Evolutionary conservation across 306 rosid genomes (phyloP), one percentile per base, ranked within the genome.

Genomic region (Quercus berberidifolia): DNA sequence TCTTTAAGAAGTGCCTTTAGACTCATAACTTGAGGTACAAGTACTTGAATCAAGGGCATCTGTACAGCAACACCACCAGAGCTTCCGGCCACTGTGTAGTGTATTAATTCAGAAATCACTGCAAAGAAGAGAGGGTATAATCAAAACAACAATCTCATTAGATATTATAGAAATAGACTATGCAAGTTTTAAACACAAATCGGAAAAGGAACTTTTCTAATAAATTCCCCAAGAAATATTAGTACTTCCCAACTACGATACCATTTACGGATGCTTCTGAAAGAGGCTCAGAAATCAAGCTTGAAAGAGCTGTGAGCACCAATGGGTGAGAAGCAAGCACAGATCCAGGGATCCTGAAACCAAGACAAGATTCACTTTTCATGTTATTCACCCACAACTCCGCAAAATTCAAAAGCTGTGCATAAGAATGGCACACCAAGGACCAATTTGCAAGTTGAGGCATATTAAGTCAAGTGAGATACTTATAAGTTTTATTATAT

Each of bases 221-320:
- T 21, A 55, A 25, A 33, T 80, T 74, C 72, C 54, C 23, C 52
- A 0, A 0, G 51, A 62, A 82, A 17, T 19, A 71, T 70, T 71
- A 56, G 74, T 57, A 41, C 38, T 28, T 75, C 12, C 41, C 71
- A 65, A 33, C 13, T 31, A 60, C 38, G 73, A 64, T 91, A 96
- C 99, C 99, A 78, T 96, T 96, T 78, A 91, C 99, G n/a, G 98
- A 83, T 49, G 98, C 99, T 93, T 96, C 99, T 25, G 97, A 96
- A 73, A 96, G 89, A 74, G 90, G 77, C 69, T 93, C 99, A 30
- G 97, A 88, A 88, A 87, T 90, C 90, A 96, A 91, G 88, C 93
- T 96, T 71, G 98, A 89, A 76, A 96, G 84, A 78, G 99, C 97
- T 19, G 97, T 89, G 75, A 89, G 96, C 85, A 93, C 98, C 86